A percentile compares a stretch with the other conserved stretches of the same genome.
These are phyloP conservation scores for Diplodia mutila DNA, from an alignment of 2,329 filamentous ascomycete genomes.

Conservation along the genomic window DNA sequence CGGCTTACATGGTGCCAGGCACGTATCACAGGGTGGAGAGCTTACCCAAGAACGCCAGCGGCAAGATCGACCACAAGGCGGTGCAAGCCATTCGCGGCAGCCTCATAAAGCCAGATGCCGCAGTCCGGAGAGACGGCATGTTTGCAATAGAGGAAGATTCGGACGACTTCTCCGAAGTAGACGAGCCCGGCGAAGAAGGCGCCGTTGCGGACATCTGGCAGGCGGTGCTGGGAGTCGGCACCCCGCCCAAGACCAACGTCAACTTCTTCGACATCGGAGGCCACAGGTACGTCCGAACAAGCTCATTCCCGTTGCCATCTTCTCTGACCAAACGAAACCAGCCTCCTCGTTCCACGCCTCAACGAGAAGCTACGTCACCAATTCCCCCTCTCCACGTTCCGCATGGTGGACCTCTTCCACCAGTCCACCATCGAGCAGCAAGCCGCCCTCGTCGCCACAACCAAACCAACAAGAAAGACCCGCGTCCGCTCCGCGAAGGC, in stretches of 20 bases:
- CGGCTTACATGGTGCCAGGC: background rate
- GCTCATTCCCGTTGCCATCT: background rate
- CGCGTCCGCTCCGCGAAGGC: background rate
- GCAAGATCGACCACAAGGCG: background rate
- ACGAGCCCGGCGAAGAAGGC: background rate
- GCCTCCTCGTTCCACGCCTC: background rate
- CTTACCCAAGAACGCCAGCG: background rate
- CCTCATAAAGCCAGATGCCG: background rate
- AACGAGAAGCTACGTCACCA: background rate
- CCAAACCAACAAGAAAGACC: background rate
- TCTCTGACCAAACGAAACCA: background rate
- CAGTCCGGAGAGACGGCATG: background rate
- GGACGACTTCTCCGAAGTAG: background rate
- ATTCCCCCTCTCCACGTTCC: background rate
- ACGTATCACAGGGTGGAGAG: background rate
- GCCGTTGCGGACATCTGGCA: no score
- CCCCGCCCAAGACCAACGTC: background rate
- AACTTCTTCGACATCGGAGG: background rate
- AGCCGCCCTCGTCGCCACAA: background rate
- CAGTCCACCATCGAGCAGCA: background rate
- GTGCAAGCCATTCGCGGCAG: background rate
- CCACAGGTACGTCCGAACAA: background rate
- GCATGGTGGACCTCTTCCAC: background rate
- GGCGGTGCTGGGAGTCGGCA: background rate
- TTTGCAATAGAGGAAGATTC: background rate